Conservation (phyloP, 352 stramenopile genomes). For the Elongisporangium undulatum region DNA sequence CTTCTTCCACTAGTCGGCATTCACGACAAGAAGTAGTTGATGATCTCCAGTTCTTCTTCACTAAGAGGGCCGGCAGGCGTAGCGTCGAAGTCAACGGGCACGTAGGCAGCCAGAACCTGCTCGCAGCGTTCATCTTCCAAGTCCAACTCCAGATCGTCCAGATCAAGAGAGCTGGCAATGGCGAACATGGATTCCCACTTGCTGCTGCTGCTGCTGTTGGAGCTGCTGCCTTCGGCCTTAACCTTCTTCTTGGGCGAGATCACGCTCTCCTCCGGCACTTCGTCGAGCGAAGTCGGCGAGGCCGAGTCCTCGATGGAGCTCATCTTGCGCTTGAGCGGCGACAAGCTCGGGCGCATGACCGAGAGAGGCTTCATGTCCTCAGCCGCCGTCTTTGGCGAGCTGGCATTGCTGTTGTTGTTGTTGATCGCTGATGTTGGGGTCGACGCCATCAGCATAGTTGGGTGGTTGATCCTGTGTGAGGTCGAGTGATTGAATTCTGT, state of each 20-base stretch:
- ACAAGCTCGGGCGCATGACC: constrained; percentile 33
- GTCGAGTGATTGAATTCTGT: background rate
- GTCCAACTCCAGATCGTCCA: constrained; percentile 11
- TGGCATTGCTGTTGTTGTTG: constrained; percentile 17
- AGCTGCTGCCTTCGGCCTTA: constrained; percentile 15
- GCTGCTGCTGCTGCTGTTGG: constrained; percentile 12
- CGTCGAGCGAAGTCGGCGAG: constrained; percentile 37
- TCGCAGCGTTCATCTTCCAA: constrained; percentile 2
- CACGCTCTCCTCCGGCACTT: constrained; percentile 23
- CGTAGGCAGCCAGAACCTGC: constrained; percentile 9
- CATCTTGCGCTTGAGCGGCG: constrained; percentile 46
- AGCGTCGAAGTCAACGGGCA: constrained; percentile 21
- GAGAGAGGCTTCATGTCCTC: constrained; percentile 11
- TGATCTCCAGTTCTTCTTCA: constrained; percentile 34
- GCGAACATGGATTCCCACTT: constrained; percentile 29
- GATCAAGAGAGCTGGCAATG: constrained; percentile 16
- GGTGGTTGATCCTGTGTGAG: background rate
- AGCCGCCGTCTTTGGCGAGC: constrained; percentile 6
- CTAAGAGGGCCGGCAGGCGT: constrained; percentile 16
- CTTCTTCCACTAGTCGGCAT: background rate
- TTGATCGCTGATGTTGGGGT: constrained; percentile 10
- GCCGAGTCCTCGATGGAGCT: constrained; percentile 16
- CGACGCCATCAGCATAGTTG: constrained; percentile 17
- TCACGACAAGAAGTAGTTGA: constrained; percentile 39
- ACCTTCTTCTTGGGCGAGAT: constrained; percentile 52